These are phyloP conservation scores for Blastobotrys proliferans DNA, from an alignment of 1,139 yeast genomes.

Conservation along the genomic window DNA sequence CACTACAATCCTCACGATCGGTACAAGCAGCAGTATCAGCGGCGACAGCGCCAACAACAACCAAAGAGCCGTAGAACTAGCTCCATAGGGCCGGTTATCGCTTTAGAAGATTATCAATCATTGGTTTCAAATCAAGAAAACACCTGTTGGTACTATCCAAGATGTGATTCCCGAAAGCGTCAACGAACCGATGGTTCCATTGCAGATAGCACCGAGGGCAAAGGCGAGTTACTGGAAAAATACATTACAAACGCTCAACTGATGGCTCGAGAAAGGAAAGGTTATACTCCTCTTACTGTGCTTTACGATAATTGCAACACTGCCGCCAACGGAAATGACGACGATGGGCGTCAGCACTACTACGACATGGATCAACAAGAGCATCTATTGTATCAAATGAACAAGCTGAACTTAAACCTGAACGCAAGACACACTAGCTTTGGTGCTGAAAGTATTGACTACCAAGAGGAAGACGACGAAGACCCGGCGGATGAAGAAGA, in stretches of 20 bases:
- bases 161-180: no score
- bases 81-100: no score
- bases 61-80: no score
- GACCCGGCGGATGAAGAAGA: constrained; percentile 1
- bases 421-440: no score
- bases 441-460: neutral
- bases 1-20: neutral
- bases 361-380: neutral
- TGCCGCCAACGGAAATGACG: neutral
- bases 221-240: no score
- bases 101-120: neutral
- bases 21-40: neutral
- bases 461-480: constrained; percentile 1
- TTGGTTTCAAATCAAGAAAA: neutral
- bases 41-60: neutral
- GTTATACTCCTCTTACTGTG: constrained; percentile 1
- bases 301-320: neutral
- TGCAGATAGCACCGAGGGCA: no score
- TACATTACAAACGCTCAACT: neutral
- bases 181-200: no score
- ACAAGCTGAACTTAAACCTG: no score
- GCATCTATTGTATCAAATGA: neutral
- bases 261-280: neutral
- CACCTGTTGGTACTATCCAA: neutral
- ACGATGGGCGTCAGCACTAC: no score